Evolutionary conservation across 768 basidiomycete genomes (phyloP), one percentile per base, ranked within the genome.

Genomic region (Hydnomerulius pinastri): DNA sequence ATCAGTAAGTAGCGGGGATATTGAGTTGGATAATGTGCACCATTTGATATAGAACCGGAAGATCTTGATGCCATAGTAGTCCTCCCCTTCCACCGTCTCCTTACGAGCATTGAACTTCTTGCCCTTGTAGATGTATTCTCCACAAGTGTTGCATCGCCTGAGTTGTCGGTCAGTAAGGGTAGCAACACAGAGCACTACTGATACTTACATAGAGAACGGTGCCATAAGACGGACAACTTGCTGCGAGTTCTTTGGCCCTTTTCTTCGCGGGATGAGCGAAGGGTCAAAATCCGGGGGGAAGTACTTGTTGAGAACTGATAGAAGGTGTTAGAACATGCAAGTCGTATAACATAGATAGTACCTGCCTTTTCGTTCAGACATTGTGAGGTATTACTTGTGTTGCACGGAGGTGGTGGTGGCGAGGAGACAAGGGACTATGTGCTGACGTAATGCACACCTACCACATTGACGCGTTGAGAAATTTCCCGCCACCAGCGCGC

Each of bases 51-150:
- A 93, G 70, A 93, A 93, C 30, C 90, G 78, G 68, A 93, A 93
- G 48, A 92, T 94, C 73, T 97, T 98, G 77, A 99, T 98, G 6
- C 96, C 95, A 76, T 91, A 92, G 63, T 99, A 99, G 58, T 97
- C 93, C 66, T 98, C 96, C 0, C 91, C 93, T 1, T 93, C 88
- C 8, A 97, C 97, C 0, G 96, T 98, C 74, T 99, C 97, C 67
- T 99, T 98, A 42, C 96, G 81, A 5, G 97, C 97, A 60, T 99
- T 98, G 77, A 99, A 99, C 71, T 99, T 99, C 77, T 99, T 99
- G 40, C 97, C 97, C 69, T 99, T 98, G 73, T 98, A 96, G 47
- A 99, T 90, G 63, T 98, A 99, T 73, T 99, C 97, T 41, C 95
- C 97, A 61, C 97, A 99, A 3, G 92, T 92, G 61, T 93, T 95